Evolutionary conservation across 768 basidiomycete species (phyloP), one percentile per base, ranked within the genome.

Genomic region (Collybia nuda): DNA sequence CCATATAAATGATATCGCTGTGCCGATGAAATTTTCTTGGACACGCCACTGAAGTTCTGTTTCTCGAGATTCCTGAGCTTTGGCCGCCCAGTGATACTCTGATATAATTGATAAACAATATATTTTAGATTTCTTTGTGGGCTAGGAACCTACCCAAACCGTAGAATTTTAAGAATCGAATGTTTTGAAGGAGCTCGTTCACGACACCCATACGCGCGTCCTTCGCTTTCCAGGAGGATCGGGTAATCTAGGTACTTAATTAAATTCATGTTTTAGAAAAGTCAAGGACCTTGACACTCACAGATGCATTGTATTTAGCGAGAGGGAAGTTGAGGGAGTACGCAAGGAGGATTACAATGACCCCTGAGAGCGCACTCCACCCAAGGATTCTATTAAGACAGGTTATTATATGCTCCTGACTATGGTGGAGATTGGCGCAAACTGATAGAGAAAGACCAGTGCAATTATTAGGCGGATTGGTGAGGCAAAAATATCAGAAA

Each of bases 181-280:
- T 81, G 54, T 85, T 87, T 61, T 88, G 85, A 56, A 91, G 76
- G 1, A 91, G 70, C 60, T 91, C 90, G 55, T 88, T 88, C 47
- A 90, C 86, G 6, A 80, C 68, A 51, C 74, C 80, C 80, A 90
- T 89, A 21, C 89, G 70, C 17, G 64, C 66, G 62, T 93, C 90
- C 50, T 81, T 78, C 0, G 86, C 83, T 59, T 77, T 80, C 79
- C 79, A 83, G 12, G 76, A 77, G 7, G 74, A 65, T 44, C 78
- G 70, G 12, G 82, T 81, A 40, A 87, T 70, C 81, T 85, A 26
- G 60, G 38, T 15, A 35, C 15, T 9, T 28, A 17, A 6, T 32
- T n/a, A 8, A 19, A 49, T 5, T 7, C 14, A 15, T 23, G 4
- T 17, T 9, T 5, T 5, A 11, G 9, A 15, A n/a, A 12, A 21